phyloP scores from a whole-genome alignment of 805 yeast species.

The Lipomyces sp. region DNA sequence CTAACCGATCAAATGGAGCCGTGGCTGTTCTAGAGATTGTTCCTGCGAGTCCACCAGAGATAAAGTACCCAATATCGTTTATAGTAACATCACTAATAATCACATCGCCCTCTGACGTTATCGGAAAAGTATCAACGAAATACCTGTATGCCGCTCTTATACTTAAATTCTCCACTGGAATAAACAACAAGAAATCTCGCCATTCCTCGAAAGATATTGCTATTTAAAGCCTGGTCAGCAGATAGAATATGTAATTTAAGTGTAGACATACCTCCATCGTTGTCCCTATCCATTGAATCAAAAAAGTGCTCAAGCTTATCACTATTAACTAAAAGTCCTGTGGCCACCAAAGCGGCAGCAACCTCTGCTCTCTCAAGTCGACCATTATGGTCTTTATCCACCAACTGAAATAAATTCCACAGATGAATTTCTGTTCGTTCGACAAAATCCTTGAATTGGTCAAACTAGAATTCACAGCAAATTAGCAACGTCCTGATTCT shows the following conservation, averaged over 20 bases:
- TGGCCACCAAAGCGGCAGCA: constrained; percentile 55
- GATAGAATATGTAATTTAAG: no score
- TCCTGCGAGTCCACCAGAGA: constrained; percentile 95
- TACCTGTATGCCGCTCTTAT: constrained; percentile 75
- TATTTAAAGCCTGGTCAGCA: constrained; percentile 33
- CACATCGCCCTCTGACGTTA: constrained; percentile 90
- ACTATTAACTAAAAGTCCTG: constrained; percentile 53
- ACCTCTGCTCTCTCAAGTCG: constrained; percentile 59
- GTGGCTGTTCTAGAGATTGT: constrained; percentile 94
- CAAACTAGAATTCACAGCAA: no score
- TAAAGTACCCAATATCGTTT: constrained; percentile 83
- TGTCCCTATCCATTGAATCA: constrained; percentile 46
- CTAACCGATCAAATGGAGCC: constrained; percentile 78
- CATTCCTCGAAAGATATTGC: constrained; percentile 77
- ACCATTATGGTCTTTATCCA: constrained; percentile 33
- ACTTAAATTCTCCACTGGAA: constrained; percentile 60
- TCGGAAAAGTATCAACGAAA: constrained; percentile 74
- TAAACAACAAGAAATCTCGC: constrained; percentile 72
- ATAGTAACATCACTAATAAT: constrained; percentile 73
- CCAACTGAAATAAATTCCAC: constrained; percentile 28
- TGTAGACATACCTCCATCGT: constrained; percentile 21
- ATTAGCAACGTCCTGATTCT: no score
- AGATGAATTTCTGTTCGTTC: constrained; percentile 32
- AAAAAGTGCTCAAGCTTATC: constrained; percentile 56
- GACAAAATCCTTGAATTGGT: constrained; percentile 31